Evolutionary conservation across 768 basidiomycete genomes (phyloP).

Genomic region (Amanita jacksonii): DNA sequence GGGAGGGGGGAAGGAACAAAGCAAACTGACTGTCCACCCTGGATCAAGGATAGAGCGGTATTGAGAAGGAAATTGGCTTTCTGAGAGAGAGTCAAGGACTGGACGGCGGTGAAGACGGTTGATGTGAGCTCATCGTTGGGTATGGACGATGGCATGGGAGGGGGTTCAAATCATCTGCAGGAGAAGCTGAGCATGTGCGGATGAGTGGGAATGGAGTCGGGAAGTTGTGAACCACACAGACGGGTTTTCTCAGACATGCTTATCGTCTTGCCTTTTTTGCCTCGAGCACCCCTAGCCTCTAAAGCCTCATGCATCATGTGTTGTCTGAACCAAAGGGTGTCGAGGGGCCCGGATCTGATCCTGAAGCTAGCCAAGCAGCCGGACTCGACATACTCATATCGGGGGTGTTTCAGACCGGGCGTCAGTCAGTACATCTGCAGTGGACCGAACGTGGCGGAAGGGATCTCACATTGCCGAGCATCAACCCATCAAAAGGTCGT

Average conservation of each 20-base stretch:
- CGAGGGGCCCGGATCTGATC: neutral
- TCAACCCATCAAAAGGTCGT: conserved; percentile 3
- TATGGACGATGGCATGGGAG: conserved; percentile 15
- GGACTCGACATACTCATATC: neutral
- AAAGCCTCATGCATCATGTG: too few species aligned
- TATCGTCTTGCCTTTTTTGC: too few species aligned
- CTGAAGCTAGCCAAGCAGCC: neutral
- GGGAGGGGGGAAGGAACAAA: neutral
- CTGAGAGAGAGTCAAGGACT: conserved; percentile 30
- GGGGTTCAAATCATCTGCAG: too few species aligned
- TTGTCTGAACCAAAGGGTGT: too few species aligned
- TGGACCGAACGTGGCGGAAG: neutral
- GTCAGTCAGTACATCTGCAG: too few species aligned
- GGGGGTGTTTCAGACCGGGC: neutral
- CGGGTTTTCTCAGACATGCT: too few species aligned
- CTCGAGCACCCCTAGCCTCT: too few species aligned
- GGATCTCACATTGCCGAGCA: neutral
- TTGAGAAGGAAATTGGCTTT: conserved; percentile 45
- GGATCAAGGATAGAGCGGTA: conserved; percentile 37
- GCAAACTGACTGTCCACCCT: conserved; percentile 36
- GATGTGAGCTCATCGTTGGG: conserved; percentile 40
- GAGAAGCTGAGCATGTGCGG: too few species aligned
- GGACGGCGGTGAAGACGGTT: conserved; percentile 38
- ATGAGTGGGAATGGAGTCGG: too few species aligned
- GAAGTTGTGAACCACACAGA: too few species aligned